A percentile compares a stretch with the other conserved stretches of the same genome.
Conservation (phyloP, 768 basidiomycete species). For the Lanmaoa pseudosensibilis region DNA sequence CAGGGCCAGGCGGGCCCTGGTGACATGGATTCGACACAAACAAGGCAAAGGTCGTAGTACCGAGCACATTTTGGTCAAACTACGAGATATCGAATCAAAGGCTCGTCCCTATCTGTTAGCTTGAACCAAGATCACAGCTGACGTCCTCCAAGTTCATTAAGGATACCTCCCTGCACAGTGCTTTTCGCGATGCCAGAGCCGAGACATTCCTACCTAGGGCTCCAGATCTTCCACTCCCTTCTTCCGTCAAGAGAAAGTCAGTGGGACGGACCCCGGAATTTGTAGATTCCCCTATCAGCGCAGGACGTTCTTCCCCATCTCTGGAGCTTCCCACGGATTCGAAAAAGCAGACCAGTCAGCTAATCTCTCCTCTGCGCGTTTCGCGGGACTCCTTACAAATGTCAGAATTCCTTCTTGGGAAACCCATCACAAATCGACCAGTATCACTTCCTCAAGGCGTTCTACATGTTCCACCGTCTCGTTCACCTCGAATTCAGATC, state of each 20-base stretch:
- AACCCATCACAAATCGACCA: background rate
- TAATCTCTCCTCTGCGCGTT: background rate
- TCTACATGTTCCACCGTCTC: background rate
- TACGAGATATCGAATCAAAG: constrained; percentile 32
- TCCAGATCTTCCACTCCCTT: constrained; percentile 27
- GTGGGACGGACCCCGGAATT: background rate
- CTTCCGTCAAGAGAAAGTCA: background rate
- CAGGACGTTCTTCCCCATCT: background rate
- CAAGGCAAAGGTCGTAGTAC: constrained; percentile 31
- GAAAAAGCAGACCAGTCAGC: background rate
- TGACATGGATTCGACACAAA: constrained; percentile 32
- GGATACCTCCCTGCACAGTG: constrained; percentile 27
- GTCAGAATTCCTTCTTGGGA: background rate
- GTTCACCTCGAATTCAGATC: constrained; percentile 17
- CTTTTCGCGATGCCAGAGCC: constrained; percentile 37
- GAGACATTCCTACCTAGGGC: constrained; percentile 28
- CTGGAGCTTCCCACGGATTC: background rate
- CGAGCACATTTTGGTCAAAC: constrained; percentile 31
- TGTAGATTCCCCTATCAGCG: background rate
- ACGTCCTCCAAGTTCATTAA: constrained; percentile 28
- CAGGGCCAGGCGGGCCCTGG: constrained; percentile 28
- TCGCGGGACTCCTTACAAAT: constrained; percentile 7
- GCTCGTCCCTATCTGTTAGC: constrained; percentile 4
- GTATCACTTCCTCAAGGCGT: constrained; percentile 5
- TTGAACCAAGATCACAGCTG: background rate